Percentiles rank a stretch among this genome's conserved stretches.
phyloP scores from a whole-genome alignment of 768 basidiomycete genomes.

The Lactarius deliciosus region DNA sequence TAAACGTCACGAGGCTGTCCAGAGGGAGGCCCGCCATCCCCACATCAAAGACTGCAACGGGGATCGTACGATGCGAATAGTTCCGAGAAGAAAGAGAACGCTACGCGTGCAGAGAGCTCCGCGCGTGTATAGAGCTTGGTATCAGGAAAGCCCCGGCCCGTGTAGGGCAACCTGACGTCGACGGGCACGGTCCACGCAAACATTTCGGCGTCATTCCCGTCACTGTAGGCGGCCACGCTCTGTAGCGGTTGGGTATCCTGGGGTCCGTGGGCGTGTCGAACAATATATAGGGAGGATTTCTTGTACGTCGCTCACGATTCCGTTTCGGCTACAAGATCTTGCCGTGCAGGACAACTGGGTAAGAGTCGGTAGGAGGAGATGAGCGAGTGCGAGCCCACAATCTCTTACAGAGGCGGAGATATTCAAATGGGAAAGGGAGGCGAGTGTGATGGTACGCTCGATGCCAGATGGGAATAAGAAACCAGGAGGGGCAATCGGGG shows the following conservation, averaged over 20 bases:
- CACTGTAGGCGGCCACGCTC: background rate
- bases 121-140: too few species aligned
- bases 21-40: too few species aligned
- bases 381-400: background rate
- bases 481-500: background rate
- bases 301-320: background rate
- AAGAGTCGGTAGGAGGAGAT: background rate
- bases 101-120: background rate
- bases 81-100: background rate
- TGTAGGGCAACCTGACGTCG: too few species aligned
- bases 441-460: background rate
- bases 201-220: background rate
- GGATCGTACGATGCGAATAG: too few species aligned
- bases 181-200: background rate
- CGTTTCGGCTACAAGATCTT: background rate
- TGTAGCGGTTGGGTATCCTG: constrained; percentile 16
- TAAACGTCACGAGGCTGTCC: too few species aligned
- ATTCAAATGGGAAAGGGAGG: background rate
- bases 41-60: too few species aligned
- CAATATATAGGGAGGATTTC: constrained; percentile 3
- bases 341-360: background rate
- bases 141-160: too few species aligned
- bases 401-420: background rate
- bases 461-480: background rate
- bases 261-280: background rate